Percentiles rank a stretch among this genome's conserved stretches.
phyloP scores from a whole-genome alignment of 2,329 filamentous ascomycete genomes.

The Septoria linicola region DNA sequence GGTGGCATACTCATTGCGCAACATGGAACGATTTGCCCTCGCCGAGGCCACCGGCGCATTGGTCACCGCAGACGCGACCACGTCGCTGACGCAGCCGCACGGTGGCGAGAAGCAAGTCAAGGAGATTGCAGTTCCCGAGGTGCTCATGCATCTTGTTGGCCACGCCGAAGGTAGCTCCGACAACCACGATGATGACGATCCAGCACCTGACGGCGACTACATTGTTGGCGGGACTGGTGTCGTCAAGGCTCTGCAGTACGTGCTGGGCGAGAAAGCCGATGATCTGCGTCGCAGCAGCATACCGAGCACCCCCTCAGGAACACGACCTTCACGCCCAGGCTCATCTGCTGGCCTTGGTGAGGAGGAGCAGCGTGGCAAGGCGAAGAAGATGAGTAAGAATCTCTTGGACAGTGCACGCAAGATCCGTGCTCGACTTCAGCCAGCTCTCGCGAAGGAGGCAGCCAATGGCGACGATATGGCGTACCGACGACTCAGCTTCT shows the following conservation, averaged over 20 bases:
- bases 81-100: conserved; percentile 44
- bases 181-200: conserved; percentile 60
- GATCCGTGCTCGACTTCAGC: conserved; percentile 78
- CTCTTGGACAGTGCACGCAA: conserved; percentile 83
- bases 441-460: conserved; percentile 74
- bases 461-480: conserved; percentile 69
- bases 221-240: conserved; percentile 94
- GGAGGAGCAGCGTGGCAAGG: conserved; percentile 55
- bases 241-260: conserved; percentile 89
- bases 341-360: conserved; percentile 30
- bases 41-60: conserved; percentile 53
- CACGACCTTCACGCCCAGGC: conserved; percentile 43
- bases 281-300: conserved; percentile 41
- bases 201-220: conserved; percentile 86
- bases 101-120: conserved; percentile 52
- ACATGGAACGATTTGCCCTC: conserved; percentile 78
- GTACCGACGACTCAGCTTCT: conserved; percentile 78
- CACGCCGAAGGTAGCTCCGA: conserved; percentile 56
- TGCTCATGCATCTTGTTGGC: conserved; percentile 83
- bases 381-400: conserved; percentile 91
- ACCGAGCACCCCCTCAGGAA: conserved; percentile 41
- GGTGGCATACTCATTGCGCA: conserved; percentile 89
- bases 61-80: conserved; percentile 47
- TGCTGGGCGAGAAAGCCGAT: conserved; percentile 74
- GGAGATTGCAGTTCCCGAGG: conserved; percentile 69